Percentiles rank a stretch among this genome's conserved stretches.
Conservation (phyloP, 1,139 yeast genomes). For the Yamadazyma jaroonii region DNA sequence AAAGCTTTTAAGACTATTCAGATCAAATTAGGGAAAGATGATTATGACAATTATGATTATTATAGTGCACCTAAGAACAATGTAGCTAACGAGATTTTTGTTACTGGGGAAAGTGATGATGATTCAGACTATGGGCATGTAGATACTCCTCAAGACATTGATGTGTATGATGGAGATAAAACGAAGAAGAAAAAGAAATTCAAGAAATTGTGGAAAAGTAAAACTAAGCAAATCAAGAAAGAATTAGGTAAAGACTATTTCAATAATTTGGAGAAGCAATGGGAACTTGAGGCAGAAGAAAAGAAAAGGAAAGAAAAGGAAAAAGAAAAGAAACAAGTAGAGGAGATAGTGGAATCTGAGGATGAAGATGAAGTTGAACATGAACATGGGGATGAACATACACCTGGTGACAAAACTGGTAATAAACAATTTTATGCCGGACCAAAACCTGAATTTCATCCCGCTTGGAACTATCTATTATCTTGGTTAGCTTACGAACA, state of each 20-base stretch:
- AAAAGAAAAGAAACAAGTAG: conserved; percentile 5
- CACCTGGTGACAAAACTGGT: conserved; percentile 12
- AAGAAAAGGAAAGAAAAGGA: conserved; percentile 14
- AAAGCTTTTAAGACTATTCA: conserved; percentile 29
- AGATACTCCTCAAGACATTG: conserved; percentile 7
- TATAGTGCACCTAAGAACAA: conserved; percentile 15
- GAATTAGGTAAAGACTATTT: conserved; percentile 33
- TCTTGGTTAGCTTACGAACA: conserved; percentile 36
- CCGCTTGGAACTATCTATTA: conserved; percentile 37
- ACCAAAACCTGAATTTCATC: conserved; percentile 30
- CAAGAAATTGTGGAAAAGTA: conserved; percentile 24
- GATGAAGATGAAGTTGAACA: conserved; percentile 9
- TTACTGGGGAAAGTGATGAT: conserved; percentile 16
- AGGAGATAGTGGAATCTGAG: conserved; percentile 5
- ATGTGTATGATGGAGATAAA: conserved; percentile 9
- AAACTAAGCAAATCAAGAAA: conserved; percentile 25
- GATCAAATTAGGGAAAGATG: conserved; percentile 29
- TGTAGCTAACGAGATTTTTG: conserved; percentile 7
- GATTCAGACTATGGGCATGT: conserved; percentile 17
- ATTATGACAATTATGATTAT: conserved; percentile 38
- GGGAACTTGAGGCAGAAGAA: conserved; percentile 18
- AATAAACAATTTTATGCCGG: conserved; percentile 16
- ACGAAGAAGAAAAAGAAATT: conserved; percentile 27
- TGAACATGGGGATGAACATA: no score
- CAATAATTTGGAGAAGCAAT: conserved; percentile 24